phyloP scores from a whole-genome alignment of 495 filamentous ascomycete genomes.

The Talaromyces wortmannii region DNA sequence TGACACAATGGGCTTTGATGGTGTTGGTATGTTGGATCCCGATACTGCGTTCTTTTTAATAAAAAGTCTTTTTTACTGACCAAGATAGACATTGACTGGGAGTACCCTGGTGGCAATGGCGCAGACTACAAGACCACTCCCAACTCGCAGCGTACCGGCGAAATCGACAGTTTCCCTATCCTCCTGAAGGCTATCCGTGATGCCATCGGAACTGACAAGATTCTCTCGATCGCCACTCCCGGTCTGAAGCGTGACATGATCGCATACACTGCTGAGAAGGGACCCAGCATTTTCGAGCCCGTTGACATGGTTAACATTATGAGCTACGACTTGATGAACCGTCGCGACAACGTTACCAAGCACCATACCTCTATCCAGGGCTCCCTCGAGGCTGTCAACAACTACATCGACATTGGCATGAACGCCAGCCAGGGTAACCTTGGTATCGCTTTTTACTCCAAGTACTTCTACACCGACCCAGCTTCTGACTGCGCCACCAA shows the following conservation, averaged over 20 bases:
- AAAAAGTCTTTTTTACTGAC: conserved; percentile 14
- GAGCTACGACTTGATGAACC: conserved; percentile 76
- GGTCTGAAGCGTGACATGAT: conserved; percentile 65
- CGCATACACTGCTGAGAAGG: conserved; percentile 57
- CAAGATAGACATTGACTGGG: conserved; percentile 64
- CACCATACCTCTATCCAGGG: conserved; percentile 57
- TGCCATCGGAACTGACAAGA: conserved; percentile 50
- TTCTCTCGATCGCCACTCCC: conserved; percentile 66
- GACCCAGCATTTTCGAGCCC: conserved; percentile 54
- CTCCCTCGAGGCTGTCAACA: conserved; percentile 47
- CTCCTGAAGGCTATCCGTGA: conserved; percentile 54
- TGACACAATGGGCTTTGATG: conserved; percentile 53
- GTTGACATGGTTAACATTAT: conserved; percentile 75
- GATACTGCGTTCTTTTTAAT: neutral
- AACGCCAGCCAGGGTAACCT: conserved; percentile 56
- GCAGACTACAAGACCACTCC: conserved; percentile 64
- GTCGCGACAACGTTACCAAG: conserved; percentile 59
- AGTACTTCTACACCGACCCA: conserved; percentile 60
- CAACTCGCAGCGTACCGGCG: conserved; percentile 52
- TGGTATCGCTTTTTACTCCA: conserved; percentile 69
- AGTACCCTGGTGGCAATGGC: conserved; percentile 75
- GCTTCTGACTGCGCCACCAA: conserved; percentile 31
- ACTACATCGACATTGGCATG: conserved; percentile 54
- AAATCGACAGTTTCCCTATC: conserved; percentile 58
- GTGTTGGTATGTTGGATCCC: conserved; percentile 22